phyloP scores from a whole-genome alignment of 768 basidiomycete genomes.

The Xerocomus brunneocitrinus region DNA sequence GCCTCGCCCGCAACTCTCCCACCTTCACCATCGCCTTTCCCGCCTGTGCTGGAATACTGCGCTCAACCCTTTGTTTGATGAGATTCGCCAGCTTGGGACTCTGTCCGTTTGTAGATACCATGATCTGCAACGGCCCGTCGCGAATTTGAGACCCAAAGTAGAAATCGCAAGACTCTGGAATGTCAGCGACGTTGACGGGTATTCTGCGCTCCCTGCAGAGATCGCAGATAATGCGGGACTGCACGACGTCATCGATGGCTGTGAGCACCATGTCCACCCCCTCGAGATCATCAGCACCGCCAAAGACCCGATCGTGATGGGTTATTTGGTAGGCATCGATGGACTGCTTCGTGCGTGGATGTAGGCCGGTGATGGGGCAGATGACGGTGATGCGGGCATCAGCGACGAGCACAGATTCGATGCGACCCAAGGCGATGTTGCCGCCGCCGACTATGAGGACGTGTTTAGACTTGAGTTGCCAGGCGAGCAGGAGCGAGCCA shows the following conservation, averaged over 20 bases:
- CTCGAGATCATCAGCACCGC: constrained; percentile 58
- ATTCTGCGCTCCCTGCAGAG: constrained; percentile 65
- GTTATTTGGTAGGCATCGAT: constrained; percentile 51
- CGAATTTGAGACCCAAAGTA: constrained; percentile 96
- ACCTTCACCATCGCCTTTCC: constrained; percentile 78
- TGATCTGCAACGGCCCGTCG: constrained; percentile 86
- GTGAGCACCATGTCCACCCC: constrained; percentile 85
- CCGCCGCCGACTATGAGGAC: constrained; percentile 95
- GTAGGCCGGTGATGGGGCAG: constrained; percentile 63
- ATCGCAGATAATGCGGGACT: constrained; percentile 67
- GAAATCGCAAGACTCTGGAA: constrained; percentile 94
- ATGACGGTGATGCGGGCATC: constrained; percentile 78
- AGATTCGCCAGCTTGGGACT: constrained; percentile 88
- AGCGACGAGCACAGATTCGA: constrained; percentile 79
- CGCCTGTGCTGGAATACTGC: constrained; percentile 61
- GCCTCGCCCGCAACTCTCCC: constrained; percentile 62
- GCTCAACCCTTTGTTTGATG: constrained; percentile 65
- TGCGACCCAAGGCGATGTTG: constrained; percentile 81
- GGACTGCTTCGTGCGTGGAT: constrained; percentile 51
- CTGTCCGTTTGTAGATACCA: constrained; percentile 94
- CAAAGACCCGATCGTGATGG: constrained; percentile 67
- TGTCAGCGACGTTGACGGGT: constrained; percentile 94
- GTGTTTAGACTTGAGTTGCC: constrained; percentile 80
- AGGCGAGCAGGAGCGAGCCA: constrained; percentile 85
- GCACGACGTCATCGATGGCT: constrained; percentile 79